A percentile compares a stretch with the other conserved stretches of the same genome.
Conservation (phyloP, 352 stramenopile species). For the Globisporangium cylindrosporum region DNA sequence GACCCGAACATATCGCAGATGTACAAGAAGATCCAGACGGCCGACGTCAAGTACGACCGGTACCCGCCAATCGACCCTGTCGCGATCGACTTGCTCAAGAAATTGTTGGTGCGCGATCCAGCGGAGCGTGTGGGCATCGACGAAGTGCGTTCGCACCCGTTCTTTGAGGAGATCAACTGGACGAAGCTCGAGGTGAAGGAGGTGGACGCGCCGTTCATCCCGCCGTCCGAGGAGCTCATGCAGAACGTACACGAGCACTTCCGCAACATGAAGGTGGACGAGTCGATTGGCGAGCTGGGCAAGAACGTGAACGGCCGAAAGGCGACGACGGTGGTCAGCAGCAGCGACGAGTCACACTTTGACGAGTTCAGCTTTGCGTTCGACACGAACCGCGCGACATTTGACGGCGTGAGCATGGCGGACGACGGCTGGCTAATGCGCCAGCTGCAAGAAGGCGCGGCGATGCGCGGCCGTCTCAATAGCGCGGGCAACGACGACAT, state of each 20-base stretch:
- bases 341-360: conserved; percentile 72
- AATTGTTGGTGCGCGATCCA: conserved; percentile 75
- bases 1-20: conserved; percentile 82
- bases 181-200: conserved; percentile 72
- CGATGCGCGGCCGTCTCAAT: conserved; percentile 69
- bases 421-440: conserved; percentile 83
- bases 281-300: conserved; percentile 64
- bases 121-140: conserved; percentile 56
- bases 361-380: conserved; percentile 89
- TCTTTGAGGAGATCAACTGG: conserved; percentile 77
- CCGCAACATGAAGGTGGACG: conserved; percentile 86
- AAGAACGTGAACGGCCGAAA: conserved; percentile 66
- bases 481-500: conserved; percentile 61
- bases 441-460: conserved; percentile 71
- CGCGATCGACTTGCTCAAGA: conserved; percentile 71
- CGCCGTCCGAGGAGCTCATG: conserved; percentile 78
- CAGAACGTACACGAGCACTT: conserved; percentile 88
- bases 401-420: conserved; percentile 77
- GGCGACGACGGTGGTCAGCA: conserved; percentile 27
- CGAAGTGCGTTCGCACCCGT: conserved; percentile 61
- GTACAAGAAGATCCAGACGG: conserved; percentile 89
- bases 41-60: conserved; percentile 77
- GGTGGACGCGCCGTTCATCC: conserved; percentile 78
- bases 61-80: conserved; percentile 62
- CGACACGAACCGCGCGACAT: conserved; percentile 71